These are phyloP conservation scores for Trichosporon faecale DNA, from an alignment of 1,284 basidiomycete species.

Conservation along the genomic window DNA sequence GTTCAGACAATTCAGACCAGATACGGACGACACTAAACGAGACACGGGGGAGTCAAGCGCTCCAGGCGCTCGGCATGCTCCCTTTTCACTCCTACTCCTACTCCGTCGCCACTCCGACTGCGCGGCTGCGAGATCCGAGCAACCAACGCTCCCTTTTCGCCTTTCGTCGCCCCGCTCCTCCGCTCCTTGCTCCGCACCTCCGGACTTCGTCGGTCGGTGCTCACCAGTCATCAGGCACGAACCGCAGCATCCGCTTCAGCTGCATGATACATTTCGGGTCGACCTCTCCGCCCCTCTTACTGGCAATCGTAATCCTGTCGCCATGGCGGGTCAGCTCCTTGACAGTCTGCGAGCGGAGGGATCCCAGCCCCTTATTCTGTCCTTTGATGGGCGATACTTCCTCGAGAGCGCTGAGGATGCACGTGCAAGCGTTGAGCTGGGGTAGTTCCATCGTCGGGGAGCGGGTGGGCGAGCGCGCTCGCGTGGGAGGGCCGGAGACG, in stretches of 20 bases:
- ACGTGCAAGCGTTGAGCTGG: background rate
- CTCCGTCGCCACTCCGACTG: too few relatives aligned
- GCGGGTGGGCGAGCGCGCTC: background rate
- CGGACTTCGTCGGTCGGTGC: background rate
- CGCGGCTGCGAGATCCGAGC: too few relatives aligned
- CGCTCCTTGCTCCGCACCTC: background rate
- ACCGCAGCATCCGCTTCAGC: background rate
- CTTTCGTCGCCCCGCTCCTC: too few relatives aligned
- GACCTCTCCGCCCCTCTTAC: background rate
- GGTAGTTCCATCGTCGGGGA: background rate
- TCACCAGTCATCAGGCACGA: background rate
- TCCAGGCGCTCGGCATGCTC: background rate
- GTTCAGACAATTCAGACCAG: background rate
- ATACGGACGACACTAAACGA: background rate
- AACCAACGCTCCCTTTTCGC: too few relatives aligned
- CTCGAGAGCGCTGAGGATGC: background rate
- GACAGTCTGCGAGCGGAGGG: background rate
- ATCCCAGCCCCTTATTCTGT: background rate
- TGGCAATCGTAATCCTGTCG: background rate
- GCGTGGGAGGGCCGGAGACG: background rate
- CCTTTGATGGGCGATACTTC: background rate
- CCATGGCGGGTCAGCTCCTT: background rate
- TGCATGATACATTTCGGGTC: conserved; percentile 6
- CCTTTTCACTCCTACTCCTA: too few relatives aligned
- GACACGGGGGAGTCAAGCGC: background rate